Evolutionary conservation across 202 grass and related monocot genomes (phyloP).

Genomic region (Schoenoplectus tabernaemontani): DNA sequence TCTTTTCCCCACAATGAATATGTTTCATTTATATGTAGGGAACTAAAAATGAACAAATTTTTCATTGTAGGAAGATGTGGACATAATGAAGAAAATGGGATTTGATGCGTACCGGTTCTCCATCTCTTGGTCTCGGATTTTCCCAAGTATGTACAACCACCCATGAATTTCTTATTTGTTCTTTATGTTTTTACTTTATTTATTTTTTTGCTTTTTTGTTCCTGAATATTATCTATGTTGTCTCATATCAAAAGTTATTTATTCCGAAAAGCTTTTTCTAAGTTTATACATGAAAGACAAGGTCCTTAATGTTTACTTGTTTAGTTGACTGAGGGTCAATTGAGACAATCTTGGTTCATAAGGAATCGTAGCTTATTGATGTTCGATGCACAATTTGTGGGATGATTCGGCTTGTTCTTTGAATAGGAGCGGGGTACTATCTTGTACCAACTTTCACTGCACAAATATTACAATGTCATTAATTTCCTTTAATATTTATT

Average conservation of each 20-base stretch:
- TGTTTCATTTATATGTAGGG: neutral
- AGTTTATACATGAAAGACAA: neutral
- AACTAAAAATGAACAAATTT: neutral
- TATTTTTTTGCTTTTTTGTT: neutral
- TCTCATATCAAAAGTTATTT: neutral
- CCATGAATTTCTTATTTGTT: neutral
- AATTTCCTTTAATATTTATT: neutral
- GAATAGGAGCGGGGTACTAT: neutral
- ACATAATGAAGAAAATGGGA: conserved; percentile 41
- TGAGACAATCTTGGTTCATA: neutral
- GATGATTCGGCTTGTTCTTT: neutral
- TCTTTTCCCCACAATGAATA: no score
- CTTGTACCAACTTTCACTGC: neutral
- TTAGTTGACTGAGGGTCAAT: neutral
- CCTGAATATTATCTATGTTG: neutral
- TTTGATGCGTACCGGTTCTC: conserved; percentile 47
- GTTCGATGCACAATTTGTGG: neutral
- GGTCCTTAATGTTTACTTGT: neutral
- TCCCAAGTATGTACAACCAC: conserved; percentile 26
- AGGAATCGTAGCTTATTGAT: neutral
- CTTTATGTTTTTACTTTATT: neutral
- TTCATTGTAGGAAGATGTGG: conserved; percentile 35
- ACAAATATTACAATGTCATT: neutral
- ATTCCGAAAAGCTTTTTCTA: neutral
- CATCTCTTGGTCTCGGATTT: conserved; percentile 57